Evolutionary conservation across 1,284 basidiomycete species (phyloP).

Genomic region (Serendipita sp.): DNA sequence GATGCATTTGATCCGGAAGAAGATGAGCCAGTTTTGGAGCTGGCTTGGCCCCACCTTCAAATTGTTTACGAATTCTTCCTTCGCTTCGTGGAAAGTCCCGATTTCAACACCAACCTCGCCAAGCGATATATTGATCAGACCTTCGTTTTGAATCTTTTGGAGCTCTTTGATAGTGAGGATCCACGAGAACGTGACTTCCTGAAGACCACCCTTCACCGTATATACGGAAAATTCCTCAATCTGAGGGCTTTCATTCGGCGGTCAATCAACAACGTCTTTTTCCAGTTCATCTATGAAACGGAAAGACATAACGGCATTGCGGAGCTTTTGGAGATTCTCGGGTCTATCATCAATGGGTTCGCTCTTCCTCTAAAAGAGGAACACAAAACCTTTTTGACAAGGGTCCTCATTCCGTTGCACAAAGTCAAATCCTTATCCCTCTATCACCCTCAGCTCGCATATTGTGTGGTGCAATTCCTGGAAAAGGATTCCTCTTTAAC

Average conservation of each 20-base stretch:
- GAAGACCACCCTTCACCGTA: slow-evolving; percentile 96
- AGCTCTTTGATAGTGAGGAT: slow-evolving; percentile 98
- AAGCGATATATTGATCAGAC: slow-evolving; percentile 96
- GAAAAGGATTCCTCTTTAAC: slow-evolving; percentile 91
- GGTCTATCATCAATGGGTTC: slow-evolving; percentile 99
- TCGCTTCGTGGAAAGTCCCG: slow-evolving; percentile 93
- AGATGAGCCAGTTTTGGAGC: slow-evolving; percentile 96
- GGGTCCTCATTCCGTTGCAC: slow-evolving; percentile 92
- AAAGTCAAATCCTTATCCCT: slow-evolving; percentile 95
- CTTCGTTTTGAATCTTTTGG: slow-evolving; percentile 92
- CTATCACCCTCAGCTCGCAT: slow-evolving; percentile 96
- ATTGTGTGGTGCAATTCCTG: slow-evolving; percentile 97
- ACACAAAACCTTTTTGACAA: slow-evolving; percentile 95
- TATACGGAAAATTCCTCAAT: slow-evolving; percentile 99
- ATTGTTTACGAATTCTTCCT: slow-evolving; percentile 99
- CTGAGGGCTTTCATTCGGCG: slow-evolving; percentile 96
- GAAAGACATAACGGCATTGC: slow-evolving; percentile 99
- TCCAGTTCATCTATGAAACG: slow-evolving; percentile 97
- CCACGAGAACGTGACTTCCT: slow-evolving; percentile 98
- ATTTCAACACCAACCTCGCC: slow-evolving; percentile 97
- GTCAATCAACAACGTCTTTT: slow-evolving; percentile 99
- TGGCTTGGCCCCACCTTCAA: slow-evolving; percentile 98
- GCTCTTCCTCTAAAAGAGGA: slow-evolving; percentile 97
- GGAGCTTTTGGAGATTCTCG: slow-evolving; percentile 94
- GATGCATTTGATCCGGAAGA: slow-evolving; percentile 99